These are phyloP conservation scores for Phytophthora quininea DNA, from an alignment of 352 stramenopile species.

Conservation along the genomic window DNA sequence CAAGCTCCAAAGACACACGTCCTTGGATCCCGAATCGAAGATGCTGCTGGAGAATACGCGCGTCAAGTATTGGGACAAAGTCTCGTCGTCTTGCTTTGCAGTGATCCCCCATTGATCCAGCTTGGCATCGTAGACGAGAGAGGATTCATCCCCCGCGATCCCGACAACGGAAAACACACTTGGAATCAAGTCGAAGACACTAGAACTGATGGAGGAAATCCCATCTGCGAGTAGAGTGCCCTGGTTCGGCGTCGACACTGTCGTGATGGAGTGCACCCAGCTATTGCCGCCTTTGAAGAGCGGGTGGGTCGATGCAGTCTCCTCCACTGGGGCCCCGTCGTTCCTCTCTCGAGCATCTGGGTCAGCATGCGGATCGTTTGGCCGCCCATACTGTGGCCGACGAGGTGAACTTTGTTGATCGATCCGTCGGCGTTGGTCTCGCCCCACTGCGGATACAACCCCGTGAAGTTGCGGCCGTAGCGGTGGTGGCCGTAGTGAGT, in stretches of 20 bases:
- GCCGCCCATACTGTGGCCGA: constrained; percentile 81
- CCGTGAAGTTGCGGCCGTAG: constrained; percentile 49
- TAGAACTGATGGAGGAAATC: constrained; percentile 43
- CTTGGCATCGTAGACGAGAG: constrained; percentile 53
- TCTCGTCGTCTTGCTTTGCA: constrained; percentile 35
- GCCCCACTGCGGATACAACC: constrained; percentile 66
- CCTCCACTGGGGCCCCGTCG: constrained; percentile 37
- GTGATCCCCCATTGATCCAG: constrained; percentile 62
- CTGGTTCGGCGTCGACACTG: constrained; percentile 62
- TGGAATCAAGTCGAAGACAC: constrained; percentile 45
- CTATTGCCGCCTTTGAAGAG: constrained; percentile 59
- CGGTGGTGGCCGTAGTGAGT: constrained; percentile 37
- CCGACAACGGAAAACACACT: constrained; percentile 39
- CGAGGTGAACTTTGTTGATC: constrained; percentile 68
- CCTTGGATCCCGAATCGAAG: constrained; percentile 43
- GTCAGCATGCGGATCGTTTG: constrained; percentile 75
- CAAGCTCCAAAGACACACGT: constrained; percentile 50
- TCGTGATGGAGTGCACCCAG: constrained; percentile 74
- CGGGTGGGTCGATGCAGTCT: constrained; percentile 31
- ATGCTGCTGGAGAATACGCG: constrained; percentile 43
- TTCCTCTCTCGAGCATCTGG: constrained; percentile 65
- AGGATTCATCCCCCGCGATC: constrained; percentile 32
- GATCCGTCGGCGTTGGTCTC: constrained; percentile 42
- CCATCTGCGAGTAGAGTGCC: constrained; percentile 54
- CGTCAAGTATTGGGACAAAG: constrained; percentile 37